Percentiles rank a stretch among this genome's conserved stretches.
Evolutionary conservation across 148 eudicot species (phyloP).

Genomic region (Chenopodium suecicum): DNA sequence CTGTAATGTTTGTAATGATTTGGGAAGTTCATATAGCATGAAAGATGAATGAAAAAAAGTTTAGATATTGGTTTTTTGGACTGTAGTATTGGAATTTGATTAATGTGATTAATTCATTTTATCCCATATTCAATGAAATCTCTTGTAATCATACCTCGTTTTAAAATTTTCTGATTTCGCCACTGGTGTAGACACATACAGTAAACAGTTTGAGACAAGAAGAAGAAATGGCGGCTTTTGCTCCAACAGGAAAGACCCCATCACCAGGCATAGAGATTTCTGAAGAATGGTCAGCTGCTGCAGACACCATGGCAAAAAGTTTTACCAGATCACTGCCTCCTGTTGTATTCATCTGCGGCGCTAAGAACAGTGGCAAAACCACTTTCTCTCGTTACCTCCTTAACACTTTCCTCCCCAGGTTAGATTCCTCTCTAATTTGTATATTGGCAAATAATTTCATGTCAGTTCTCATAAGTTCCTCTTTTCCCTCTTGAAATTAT

Average conservation of each 20-base stretch:
- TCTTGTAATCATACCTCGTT: no score
- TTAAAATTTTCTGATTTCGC: no score
- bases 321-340: conserved; percentile 39
- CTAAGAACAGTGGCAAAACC: conserved; percentile 88
- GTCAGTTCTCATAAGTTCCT: no score
- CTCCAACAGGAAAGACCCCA: conserved; percentile 3
- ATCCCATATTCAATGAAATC: no score
- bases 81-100: not conserved
- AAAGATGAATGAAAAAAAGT: no score
- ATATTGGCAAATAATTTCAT: not conserved
- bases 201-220: not conserved
- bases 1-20: no score
- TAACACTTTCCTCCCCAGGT: conserved; percentile 72
- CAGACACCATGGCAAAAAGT: conserved; percentile 40
- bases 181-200: not conserved
- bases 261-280: conserved; percentile 50
- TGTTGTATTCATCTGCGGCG: conserved; percentile 60
- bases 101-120: not conserved
- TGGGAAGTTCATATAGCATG: no score
- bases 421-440: not conserved
- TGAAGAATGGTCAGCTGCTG: conserved; percentile 67
- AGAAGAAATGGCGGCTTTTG: conserved; percentile 15
- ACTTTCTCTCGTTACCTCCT: conserved; percentile 89
- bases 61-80: not conserved
- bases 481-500: no score